These are phyloP conservation scores for Lojkania enalia DNA, from an alignment of 2,329 filamentous ascomycete species.

Conservation along the genomic window DNA sequence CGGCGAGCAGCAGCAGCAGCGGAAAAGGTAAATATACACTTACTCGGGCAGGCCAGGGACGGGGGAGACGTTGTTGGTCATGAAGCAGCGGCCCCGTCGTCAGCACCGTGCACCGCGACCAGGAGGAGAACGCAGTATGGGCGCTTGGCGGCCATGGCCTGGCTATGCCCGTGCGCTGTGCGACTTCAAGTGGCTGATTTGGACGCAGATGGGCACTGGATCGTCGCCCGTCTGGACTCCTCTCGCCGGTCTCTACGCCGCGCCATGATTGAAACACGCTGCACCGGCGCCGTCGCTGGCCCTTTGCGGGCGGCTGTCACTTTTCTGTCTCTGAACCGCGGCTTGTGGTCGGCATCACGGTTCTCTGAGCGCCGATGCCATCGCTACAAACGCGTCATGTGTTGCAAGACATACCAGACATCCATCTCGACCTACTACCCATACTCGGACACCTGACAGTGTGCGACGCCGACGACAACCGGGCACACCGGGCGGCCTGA, in stretches of 20 bases:
- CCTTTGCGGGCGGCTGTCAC: neutral
- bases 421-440: neutral
- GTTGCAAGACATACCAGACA: neutral
- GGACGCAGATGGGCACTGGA: neutral
- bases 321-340: no score
- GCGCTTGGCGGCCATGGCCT: slow-evolving; percentile 1
- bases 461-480: neutral
- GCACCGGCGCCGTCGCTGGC: neutral
- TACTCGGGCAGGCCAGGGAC: neutral
- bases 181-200: neutral
- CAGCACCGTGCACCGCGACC: no score
- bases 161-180: slow-evolving; percentile 1
- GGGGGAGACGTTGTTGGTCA: neutral
- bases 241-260: no score
- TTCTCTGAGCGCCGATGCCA: neutral
- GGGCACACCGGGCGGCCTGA: neutral
- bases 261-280: neutral
- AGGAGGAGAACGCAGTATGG: neutral
- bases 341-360: no score
- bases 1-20: neutral
- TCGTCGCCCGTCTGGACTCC: neutral
- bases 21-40: neutral
- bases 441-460: neutral
- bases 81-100: neutral
- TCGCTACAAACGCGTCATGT: slow-evolving; percentile 8